These are phyloP conservation scores for Fusarium sp. DNA, from an alignment of 2,329 filamentous ascomycete species.

Conservation along the genomic window DNA sequence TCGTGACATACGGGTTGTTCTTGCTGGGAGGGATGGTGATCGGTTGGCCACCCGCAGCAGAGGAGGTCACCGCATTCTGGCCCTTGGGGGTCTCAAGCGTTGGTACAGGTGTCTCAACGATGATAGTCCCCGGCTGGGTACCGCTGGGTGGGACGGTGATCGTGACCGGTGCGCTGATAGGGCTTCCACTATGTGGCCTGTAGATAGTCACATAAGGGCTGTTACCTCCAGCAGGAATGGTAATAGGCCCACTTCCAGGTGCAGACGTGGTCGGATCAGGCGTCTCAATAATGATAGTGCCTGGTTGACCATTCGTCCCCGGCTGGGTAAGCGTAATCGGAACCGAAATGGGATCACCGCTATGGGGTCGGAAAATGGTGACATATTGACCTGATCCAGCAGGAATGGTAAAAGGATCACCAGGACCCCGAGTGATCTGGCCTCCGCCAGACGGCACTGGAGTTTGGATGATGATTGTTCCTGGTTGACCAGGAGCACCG, in stretches of 20 bases:
- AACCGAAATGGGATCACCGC: constrained; percentile 22
- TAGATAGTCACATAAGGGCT: constrained; percentile 26
- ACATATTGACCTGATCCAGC: constrained; percentile 10
- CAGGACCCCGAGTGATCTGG: not conserved
- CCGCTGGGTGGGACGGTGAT: constrained; percentile 13
- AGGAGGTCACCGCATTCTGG: constrained; percentile 13
- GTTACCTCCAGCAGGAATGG: constrained; percentile 13
- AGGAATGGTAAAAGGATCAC: constrained; percentile 22
- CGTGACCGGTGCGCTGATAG: constrained; percentile 12
- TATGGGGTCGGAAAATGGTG: constrained; percentile 29
- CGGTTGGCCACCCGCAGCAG: not conserved
- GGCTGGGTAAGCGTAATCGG: constrained; percentile 30
- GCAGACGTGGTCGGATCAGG: constrained; percentile 11
- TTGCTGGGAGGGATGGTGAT: constrained; percentile 28
- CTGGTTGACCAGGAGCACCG: constrained; percentile 17
- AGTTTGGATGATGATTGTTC: constrained; percentile 31
- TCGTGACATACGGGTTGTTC: constrained; percentile 27
- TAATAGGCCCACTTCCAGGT: constrained; percentile 19
- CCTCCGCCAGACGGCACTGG: constrained; percentile 6
- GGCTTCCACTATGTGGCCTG: constrained; percentile 13
- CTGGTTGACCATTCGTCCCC: constrained; percentile 16
- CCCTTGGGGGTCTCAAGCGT: constrained; percentile 21
- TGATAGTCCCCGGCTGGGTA: constrained; percentile 17
- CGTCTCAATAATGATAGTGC: constrained; percentile 28
- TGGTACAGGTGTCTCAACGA: constrained; percentile 24